Conservation (phyloP, 2,329 filamentous ascomycete species). For the Graphium sp. region DNA sequence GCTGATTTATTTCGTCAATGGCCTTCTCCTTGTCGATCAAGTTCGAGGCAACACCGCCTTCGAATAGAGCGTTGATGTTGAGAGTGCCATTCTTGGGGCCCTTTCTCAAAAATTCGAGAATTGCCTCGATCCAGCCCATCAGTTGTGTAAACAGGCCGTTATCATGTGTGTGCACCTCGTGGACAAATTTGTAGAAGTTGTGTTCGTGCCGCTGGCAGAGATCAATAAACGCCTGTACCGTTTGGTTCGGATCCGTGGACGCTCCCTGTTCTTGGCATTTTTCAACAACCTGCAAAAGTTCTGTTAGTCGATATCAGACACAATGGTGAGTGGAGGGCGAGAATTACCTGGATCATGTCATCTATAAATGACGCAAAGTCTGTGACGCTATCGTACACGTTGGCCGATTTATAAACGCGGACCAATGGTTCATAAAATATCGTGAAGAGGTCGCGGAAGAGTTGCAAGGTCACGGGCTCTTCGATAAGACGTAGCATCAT, state of each 20-base stretch:
- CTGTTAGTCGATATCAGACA: neutral
- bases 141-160: constrained; percentile 91
- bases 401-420: constrained; percentile 94
- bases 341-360: constrained; percentile 65
- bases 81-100: constrained; percentile 74
- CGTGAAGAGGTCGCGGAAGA: constrained; percentile 90
- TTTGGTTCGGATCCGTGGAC: constrained; percentile 92
- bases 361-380: constrained; percentile 90
- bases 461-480: constrained; percentile 89
- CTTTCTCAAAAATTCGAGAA: constrained; percentile 79
- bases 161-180: constrained; percentile 93
- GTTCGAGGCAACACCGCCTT: constrained; percentile 53
- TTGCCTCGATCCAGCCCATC: constrained; percentile 95
- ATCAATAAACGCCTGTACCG: constrained; percentile 95
- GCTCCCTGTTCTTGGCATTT: constrained; percentile 59
- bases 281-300: constrained; percentile 35
- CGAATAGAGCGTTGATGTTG: constrained; percentile 87
- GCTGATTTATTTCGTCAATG: constrained; percentile 62
- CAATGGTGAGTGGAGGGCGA: no score
- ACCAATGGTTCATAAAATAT: constrained; percentile 98
- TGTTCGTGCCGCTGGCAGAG: constrained; percentile 87
- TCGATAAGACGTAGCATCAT: constrained; percentile 97
- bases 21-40: constrained; percentile 56
- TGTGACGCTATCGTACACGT: constrained; percentile 93
- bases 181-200: constrained; percentile 97